Evolutionary conservation across 2,329 filamentous ascomycete species (phyloP).

Genomic region (Shiraia bambusicola): DNA sequence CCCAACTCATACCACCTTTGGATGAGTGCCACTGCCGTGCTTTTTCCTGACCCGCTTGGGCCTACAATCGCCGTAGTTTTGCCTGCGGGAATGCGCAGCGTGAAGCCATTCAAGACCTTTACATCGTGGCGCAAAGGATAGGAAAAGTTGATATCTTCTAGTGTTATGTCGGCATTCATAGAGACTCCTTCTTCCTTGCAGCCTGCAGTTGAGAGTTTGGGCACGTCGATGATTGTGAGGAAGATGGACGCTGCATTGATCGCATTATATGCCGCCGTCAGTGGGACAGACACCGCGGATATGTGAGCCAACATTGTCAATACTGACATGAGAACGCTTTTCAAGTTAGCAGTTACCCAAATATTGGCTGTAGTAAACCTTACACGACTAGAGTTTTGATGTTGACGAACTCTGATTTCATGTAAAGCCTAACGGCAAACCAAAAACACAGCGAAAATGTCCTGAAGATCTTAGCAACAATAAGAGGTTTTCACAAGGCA

Average conservation of each 20-base stretch:
- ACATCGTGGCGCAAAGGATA: conserved; percentile 67
- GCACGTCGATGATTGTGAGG: conserved; percentile 28
- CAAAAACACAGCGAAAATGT: conserved; percentile 31
- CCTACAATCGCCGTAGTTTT: conserved; percentile 91
- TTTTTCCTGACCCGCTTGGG: conserved; percentile 89
- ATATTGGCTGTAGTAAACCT: neutral
- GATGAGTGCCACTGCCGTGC: conserved; percentile 85
- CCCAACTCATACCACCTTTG: conserved; percentile 76
- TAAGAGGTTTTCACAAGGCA: too few relatives aligned
- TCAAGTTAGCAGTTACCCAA: too few relatives aligned
- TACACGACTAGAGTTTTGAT: conserved; percentile 4
- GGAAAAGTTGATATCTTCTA: conserved; percentile 24
- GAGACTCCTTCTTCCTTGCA: conserved; percentile 13
- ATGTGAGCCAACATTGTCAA: conserved; percentile 25
- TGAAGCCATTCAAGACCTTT: conserved; percentile 79
- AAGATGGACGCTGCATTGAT: conserved; percentile 22
- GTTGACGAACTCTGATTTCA: neutral
- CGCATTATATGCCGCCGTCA: conserved; percentile 18
- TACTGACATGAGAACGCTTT: conserved; percentile 25
- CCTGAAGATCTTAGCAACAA: conserved; percentile 7
- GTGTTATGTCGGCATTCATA: conserved; percentile 23
- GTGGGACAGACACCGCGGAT: conserved; percentile 19
- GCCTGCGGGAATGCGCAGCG: conserved; percentile 76
- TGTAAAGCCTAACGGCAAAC: conserved; percentile 25
- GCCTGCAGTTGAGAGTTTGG: conserved; percentile 15